Conservation (phyloP, 2,329 filamentous ascomycete species). For the Hymenoscyphus infarciens region DNA sequence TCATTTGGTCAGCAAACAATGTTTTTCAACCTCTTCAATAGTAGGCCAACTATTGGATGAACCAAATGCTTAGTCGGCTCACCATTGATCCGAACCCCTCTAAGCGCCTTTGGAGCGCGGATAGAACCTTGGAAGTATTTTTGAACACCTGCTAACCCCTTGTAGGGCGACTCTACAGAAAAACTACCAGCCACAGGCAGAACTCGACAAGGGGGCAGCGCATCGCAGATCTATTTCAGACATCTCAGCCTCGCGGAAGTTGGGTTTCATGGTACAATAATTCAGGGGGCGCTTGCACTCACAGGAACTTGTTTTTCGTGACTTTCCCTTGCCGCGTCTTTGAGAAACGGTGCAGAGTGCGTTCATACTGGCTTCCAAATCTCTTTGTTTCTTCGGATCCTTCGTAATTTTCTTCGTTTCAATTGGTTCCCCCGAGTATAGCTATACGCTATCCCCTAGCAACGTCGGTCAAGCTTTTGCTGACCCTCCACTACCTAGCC, state of each 20-base stretch:
- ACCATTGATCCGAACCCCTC: neutral
- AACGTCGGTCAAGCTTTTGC: neutral
- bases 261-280: neutral
- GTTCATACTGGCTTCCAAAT: neutral
- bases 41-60: neutral
- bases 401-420: neutral
- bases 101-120: conserved; percentile 1
- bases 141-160: neutral
- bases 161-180: neutral
- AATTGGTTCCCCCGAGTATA: neutral
- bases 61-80: neutral
- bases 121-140: conserved; percentile 2
- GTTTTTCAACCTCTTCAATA: too few relatives aligned
- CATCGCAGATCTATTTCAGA: neutral
- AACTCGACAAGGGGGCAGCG: neutral
- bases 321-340: neutral
- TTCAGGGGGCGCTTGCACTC: neutral
- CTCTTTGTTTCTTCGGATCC: neutral
- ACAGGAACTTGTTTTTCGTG: neutral
- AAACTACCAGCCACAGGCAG: neutral
- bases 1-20: too few relatives aligned
- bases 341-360: neutral
- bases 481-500: neutral
- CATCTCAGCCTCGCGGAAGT: neutral
- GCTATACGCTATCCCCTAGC: neutral